Base-by-base conservation (phyloP, 257 asterid genomes). In the Scutellaria minor region DNA sequence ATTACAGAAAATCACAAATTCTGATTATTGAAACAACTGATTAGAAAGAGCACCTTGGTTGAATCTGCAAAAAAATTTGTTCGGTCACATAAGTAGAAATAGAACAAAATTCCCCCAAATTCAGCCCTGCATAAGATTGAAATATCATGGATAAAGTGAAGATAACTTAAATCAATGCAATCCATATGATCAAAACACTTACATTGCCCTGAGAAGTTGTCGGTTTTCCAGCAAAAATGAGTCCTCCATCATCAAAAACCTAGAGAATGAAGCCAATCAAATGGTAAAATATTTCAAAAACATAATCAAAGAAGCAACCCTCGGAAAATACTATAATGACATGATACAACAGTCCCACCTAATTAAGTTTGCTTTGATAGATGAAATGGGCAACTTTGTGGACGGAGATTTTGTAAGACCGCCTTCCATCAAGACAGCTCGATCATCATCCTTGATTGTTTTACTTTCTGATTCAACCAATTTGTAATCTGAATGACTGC, bases 401-500 rank as follows among this genome's bases (percentile, higher is more conserved):
- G 97, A 86, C 15, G 86, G 81, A 31, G 93, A 77, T 82, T 86
- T 86, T 73, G 93, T 51, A 39, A 89, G 90, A 52, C 93, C 95
- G 31, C 95, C 95, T 89, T 91, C 97, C 81, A 92, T 79, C 81
- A 92, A 75, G 65, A 79, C 87, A 82, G 86, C 87, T 35, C 84
- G 90, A 63, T 86, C 97, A 68, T 92, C 96, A 48, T 88, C 96
- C 82, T 89, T 89, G 85, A 74, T 78, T 51, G 82, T 53, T 72
- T 80, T 84, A 82, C 69, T 84, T 61, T 73, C 91, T 70, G 84
- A 73, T 71, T 84, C 93, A 74, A 68, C 88, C 83, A 92, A 79
- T 75, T 92, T 89, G 81, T 77, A 85, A 81, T 92, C 96, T 31
- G 96, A 83, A 83, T 89, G 96, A 77, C 96, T 92, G 96, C 68